phyloP scores from a whole-genome alignment of 2,329 filamentous ascomycete species.

The Neofusicoccum laricinum region DNA sequence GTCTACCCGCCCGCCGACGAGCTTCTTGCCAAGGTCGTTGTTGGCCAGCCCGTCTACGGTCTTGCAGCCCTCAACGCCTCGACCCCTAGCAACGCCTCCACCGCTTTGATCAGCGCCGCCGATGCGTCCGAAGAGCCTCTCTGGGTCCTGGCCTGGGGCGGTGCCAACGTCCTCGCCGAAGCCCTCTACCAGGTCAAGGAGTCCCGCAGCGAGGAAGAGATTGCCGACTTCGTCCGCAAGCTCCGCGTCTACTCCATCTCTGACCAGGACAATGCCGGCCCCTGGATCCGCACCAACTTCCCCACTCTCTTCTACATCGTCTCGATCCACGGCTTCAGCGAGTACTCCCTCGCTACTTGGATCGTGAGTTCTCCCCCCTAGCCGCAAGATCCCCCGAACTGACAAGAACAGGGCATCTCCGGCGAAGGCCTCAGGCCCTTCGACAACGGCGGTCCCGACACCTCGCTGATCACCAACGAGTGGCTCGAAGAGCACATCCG shows the following conservation, averaged over 20 bases:
- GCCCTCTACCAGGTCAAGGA: conserved; percentile 41
- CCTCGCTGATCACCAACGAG: conserved; percentile 40
- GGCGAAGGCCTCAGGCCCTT: conserved; percentile 36
- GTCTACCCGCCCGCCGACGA: conserved; percentile 24
- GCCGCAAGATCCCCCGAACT: neutral
- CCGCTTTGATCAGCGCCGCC: conserved; percentile 24
- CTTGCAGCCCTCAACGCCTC: conserved; percentile 32
- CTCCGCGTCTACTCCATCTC: conserved; percentile 54
- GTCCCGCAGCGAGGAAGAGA: conserved; percentile 27
- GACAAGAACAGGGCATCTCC: conserved; percentile 2
- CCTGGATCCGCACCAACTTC: conserved; percentile 47
- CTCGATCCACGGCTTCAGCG: conserved; percentile 49
- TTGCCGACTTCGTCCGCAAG: conserved; percentile 38
- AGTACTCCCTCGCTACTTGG: conserved; percentile 50
- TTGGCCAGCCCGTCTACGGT: conserved; percentile 38
- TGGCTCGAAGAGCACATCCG: conserved; percentile 50
- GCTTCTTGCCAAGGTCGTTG: conserved; percentile 19
- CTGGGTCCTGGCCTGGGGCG: conserved; percentile 53
- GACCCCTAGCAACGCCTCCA: conserved; percentile 19
- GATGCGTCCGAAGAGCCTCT: conserved; percentile 39
- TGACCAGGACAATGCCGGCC: conserved; percentile 52
- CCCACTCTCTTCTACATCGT: conserved; percentile 51
- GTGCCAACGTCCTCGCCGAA: conserved; percentile 51
- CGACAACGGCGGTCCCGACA: conserved; percentile 42
- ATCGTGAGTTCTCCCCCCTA: conserved; percentile 23